Base-by-base conservation (phyloP, 2,329 filamentous ascomycete species). In the Penicillium sp. region DNA sequence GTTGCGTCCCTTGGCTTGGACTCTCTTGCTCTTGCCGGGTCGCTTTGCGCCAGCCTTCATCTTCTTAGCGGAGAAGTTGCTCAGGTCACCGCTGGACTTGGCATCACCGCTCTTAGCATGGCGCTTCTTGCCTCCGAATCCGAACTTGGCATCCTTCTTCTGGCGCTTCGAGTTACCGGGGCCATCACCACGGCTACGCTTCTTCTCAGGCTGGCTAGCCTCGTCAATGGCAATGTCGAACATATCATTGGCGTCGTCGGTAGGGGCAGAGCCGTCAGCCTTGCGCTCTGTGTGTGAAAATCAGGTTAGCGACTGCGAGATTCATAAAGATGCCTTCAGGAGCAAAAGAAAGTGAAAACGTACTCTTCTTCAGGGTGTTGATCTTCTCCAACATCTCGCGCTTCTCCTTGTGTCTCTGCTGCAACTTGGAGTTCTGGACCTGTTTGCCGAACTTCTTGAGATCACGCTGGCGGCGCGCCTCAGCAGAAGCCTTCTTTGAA, bases 371-470 rank as follows among this genome's bases (percentile, higher is more conserved):
- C 67, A 99, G 79, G 29, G 85, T 83, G 78, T 92, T 92, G 71
- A 99, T 97, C 83, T 97, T 97, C 66, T 97, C 94, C 61, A 99
- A 79, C 4, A 92, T 96, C 61, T 95, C 90, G 67, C 86, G 87
- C 87, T 97, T 97, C 70, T 87, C 88, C 82, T 95, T 96, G 49
- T 90, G 86, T 47, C 94, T 83, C 83, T 99, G 93, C 78, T 97
- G 93, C 74, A 96, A 78, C 81, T 96, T 97, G 57, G 92, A 92
- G 58, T 96, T 85, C 80, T 99, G 94, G 51, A 97, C 94, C 75
- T 96, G 90, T 81, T 99, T 99, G 73, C 94, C 94, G 73, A 97
- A 99, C 79, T 97, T 99, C 86, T 97, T 97, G 69, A 97, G 81
- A 74, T 99, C 94, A 61, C 94, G 84, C 79, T 93, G 88, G 78